Evolutionary conservation across 1,284 basidiomycete genomes (phyloP), one percentile per base, ranked within the genome.

Genomic region (Exsudoporus floridanus): DNA sequence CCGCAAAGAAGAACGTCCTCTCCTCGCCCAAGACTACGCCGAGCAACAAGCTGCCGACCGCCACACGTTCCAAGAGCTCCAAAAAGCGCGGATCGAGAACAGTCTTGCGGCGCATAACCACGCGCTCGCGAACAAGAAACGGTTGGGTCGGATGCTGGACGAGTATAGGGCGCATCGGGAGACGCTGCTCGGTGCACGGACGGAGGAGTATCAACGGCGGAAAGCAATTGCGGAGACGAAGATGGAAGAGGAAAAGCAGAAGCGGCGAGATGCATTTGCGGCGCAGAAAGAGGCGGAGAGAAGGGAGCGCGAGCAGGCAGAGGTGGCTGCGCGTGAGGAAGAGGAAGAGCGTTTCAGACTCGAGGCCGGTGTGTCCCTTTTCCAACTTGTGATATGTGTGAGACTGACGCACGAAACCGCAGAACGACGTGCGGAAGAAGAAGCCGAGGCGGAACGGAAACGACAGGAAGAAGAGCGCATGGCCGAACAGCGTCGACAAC

Each of bases 1-100:
- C 77, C 89, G 96, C 60, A 93, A 94, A 74, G 94, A 95, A 57
- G 97, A 98, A 71, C 83, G 88, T 12, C 90, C 94, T 0, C 78
- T 98, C 16, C 81, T 98, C 38, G 81, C 80, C 2, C 77, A 90
- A 60, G 96, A 98, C 73, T 99, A 98, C 70, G 89, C 91, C 55
- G 72, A 79, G 2, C 96, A 99, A 70, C 92, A 95, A 70, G 78
- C 78, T 39, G 77, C 79, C 42, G 94, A 97, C 73, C 80, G 79
- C 21, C 74, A 79, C 45, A 84, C 84, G 1, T 91, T 91, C 71
- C 83, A 92, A 51, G 70, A 73, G 1, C 73, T 86, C 33, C 86
- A 90, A 62, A 77, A 78, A 49, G 71, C 81, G 5, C 83, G 85
- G 18, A 70, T 86, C 33, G 84, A 90, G 58, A 74, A 77, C 3